phyloP scores from a whole-genome alignment of 73 alveolate species.

The Durusdinium trenchii region DNA sequence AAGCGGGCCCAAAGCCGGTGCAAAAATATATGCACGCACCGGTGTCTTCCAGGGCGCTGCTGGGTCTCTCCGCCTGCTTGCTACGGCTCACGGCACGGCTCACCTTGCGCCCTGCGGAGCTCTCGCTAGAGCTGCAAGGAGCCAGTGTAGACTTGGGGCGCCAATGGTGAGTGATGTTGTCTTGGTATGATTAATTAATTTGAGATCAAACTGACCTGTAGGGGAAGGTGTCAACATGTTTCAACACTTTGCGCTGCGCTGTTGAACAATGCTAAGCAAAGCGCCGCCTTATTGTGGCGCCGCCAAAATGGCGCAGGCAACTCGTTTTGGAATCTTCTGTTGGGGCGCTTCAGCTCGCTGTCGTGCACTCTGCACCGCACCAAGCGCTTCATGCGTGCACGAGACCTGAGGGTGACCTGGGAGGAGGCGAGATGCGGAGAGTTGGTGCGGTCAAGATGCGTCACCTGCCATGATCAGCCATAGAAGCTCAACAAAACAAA shows the following conservation, averaged over 20 bases:
- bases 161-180: background rate
- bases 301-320: constrained; percentile 6
- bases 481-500: background rate
- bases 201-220: background rate
- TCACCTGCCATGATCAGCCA: too few relatives aligned
- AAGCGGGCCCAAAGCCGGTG: too few relatives aligned
- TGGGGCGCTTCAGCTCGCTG: constrained; percentile 48
- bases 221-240: background rate
- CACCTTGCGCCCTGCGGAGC: background rate
- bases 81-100: background rate
- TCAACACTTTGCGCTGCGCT: background rate
- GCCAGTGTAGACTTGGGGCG: background rate
- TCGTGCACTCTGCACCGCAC: constrained; percentile 15
- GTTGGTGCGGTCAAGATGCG: background rate
- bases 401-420: background rate
- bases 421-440: background rate
- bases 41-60: background rate
- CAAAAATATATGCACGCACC: too few relatives aligned
- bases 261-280: too few relatives aligned
- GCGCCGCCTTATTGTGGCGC: background rate
- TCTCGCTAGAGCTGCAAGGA: constrained; percentile 9
- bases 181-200: too few relatives aligned
- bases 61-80: background rate
- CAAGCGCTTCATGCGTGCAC: constrained; percentile 15
- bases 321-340: background rate